Conservation (phyloP, 2,329 filamentous ascomycete species). For the Sarocladium strictum region DNA sequence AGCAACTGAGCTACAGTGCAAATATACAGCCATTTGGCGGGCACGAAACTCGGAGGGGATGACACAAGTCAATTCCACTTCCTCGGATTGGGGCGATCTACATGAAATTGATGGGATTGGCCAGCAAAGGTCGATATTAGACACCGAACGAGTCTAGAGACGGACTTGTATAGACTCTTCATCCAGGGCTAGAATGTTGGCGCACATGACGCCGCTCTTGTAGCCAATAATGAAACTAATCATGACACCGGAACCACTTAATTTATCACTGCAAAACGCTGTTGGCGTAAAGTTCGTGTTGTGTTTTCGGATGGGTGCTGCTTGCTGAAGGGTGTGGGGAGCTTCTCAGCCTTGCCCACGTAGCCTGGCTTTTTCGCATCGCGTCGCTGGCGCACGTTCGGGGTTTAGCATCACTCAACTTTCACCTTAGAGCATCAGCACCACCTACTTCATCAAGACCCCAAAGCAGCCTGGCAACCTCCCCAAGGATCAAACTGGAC, state of each 20-base stretch:
- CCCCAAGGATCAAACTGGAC: not conserved
- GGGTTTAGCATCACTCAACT: slow-evolving; percentile 2
- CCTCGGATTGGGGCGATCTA: not conserved
- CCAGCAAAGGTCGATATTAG: not conserved
- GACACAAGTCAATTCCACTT: not conserved
- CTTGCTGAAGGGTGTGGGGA: not conserved
- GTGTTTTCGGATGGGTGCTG: not conserved
- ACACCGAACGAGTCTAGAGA: not conserved
- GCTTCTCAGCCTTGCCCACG: slow-evolving; percentile 4
- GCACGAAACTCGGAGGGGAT: not conserved
- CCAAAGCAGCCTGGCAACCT: not conserved
- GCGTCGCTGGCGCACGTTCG: not conserved
- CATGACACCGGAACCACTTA: slow-evolving; percentile 8
- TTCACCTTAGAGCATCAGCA: not conserved
- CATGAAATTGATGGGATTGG: slow-evolving; percentile 2
- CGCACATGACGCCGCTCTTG: not conserved
- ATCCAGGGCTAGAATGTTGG: not conserved
- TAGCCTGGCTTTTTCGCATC: slow-evolving; percentile 3
- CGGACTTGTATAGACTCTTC: slow-evolving; percentile 3
- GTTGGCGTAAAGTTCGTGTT: not conserved
- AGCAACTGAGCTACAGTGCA: slow-evolving; percentile 30
- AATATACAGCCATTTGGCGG: not conserved
- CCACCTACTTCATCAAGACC: not conserved
- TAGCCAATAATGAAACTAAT: slow-evolving; percentile 12
- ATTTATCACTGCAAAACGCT: not conserved